Evolutionary conservation across 169 alveolate species (phyloP).

Genomic region (Babesia sp.): DNA sequence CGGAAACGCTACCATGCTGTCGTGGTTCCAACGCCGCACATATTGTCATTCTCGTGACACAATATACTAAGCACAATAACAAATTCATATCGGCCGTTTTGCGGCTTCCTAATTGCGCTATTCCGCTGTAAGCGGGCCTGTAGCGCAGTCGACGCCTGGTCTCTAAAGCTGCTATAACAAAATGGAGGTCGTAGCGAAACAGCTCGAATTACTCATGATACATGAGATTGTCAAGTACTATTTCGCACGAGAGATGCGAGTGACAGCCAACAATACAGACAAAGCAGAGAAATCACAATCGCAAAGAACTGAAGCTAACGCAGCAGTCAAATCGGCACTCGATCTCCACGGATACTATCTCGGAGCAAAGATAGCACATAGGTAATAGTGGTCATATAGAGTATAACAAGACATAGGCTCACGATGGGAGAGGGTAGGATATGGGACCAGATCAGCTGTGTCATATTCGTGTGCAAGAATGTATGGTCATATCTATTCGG

Average conservation of each 20-base stretch:
- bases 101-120: neutral
- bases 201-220: conserved; percentile 43
- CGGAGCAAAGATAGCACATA: conserved; percentile 42
- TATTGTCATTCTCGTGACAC: neutral
- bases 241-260: conserved; percentile 12
- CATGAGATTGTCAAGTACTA: conserved; percentile 62
- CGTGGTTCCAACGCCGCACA: neutral
- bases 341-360: conserved; percentile 57
- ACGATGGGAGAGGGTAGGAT: conserved; percentile 48
- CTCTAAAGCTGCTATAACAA: neutral
- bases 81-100: neutral
- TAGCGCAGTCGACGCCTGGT: neutral
- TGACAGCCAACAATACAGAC: neutral
- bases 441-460: conserved; percentile 63
- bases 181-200: conserved; percentile 47
- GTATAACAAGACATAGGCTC: conserved; percentile 2
- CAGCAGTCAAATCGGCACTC: conserved; percentile 44
- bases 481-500: conserved; percentile 64
- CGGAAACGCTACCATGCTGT: too few species aligned
- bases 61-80: neutral
- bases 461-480: conserved; percentile 60
- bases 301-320: conserved; percentile 23
- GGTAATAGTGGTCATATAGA: conserved; percentile 7
- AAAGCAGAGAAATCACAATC: conserved; percentile 14
- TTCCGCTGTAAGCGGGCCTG: neutral